phyloP scores from a whole-genome alignment of 2,329 filamentous ascomycete species.

The Dryadomyces quercus-mongolicae region DNA sequence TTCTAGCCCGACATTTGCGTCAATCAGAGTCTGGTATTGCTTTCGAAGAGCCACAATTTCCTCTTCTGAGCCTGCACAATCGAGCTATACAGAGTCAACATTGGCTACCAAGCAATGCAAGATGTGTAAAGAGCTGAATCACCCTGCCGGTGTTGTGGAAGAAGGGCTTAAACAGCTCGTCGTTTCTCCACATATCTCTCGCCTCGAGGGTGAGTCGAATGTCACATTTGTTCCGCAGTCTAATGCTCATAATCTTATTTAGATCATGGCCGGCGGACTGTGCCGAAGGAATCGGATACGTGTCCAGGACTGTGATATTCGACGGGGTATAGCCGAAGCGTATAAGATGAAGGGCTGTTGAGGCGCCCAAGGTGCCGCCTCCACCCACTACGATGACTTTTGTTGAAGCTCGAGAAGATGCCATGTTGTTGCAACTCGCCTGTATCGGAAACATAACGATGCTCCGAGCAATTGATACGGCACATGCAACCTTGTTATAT shows the following conservation, averaged over 20 bases:
- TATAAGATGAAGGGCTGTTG: slow-evolving; percentile 32
- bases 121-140: not conserved
- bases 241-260: slow-evolving; percentile 33
- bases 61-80: slow-evolving; percentile 14
- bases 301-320: slow-evolving; percentile 33
- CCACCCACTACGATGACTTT: slow-evolving; percentile 5
- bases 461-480: not conserved
- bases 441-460: not conserved
- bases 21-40: slow-evolving; percentile 24
- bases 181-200: slow-evolving; percentile 26
- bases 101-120: not conserved
- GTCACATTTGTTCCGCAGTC: slow-evolving; percentile 19
- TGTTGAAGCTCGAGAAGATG: not conserved
- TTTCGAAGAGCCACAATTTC: slow-evolving; percentile 20
- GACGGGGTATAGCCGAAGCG: slow-evolving; percentile 27
- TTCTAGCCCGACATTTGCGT: slow-evolving; percentile 26
- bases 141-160: slow-evolving; percentile 23
- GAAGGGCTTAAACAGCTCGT: slow-evolving; percentile 34
- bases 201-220: slow-evolving; percentile 21
- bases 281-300: slow-evolving; percentile 30
- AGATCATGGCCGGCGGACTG: slow-evolving; percentile 34
- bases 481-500: not conserved
- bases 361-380: slow-evolving; percentile 22
- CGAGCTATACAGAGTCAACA: not conserved
- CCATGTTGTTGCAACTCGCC: not conserved